A percentile compares a stretch with the other conserved stretches of the same genome.
phyloP scores from a whole-genome alignment of 306 rosid genomes.

The Fagus crenata region DNA sequence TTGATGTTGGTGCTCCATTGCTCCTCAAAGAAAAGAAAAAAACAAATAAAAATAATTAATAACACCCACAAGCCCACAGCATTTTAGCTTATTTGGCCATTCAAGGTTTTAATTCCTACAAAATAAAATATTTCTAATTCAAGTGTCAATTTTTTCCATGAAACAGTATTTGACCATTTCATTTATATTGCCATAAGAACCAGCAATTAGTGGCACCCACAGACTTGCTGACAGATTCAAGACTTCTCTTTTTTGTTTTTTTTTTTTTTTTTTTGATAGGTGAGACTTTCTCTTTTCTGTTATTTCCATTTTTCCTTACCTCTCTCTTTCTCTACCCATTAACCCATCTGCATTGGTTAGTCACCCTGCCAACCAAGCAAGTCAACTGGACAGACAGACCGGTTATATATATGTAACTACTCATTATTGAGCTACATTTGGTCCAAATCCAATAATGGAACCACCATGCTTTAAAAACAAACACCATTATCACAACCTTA shows the following conservation, averaged over 20 bases:
- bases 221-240: neutral
- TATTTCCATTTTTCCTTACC: neutral
- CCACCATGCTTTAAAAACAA: neutral
- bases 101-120: too few species aligned
- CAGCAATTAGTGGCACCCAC: neutral
- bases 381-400: neutral
- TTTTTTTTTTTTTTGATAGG: neutral
- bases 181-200: neutral
- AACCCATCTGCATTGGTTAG: neutral
- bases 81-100: too few species aligned
- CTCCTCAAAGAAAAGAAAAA: too few species aligned
- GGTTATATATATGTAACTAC: neutral
- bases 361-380: neutral
- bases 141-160: neutral
- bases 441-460: neutral
- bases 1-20: neutral
- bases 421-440: neutral
- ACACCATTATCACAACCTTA: neutral
- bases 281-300: neutral
- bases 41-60: too few species aligned
- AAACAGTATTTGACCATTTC: neutral
- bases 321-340: conserved; percentile 11
- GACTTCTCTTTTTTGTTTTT: neutral
- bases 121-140: too few species aligned
- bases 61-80: too few species aligned